Evolutionary conservation across 1,284 basidiomycete species (phyloP), one percentile per base, ranked within the genome.

Genomic region (Austropuccinia psidii): DNA sequence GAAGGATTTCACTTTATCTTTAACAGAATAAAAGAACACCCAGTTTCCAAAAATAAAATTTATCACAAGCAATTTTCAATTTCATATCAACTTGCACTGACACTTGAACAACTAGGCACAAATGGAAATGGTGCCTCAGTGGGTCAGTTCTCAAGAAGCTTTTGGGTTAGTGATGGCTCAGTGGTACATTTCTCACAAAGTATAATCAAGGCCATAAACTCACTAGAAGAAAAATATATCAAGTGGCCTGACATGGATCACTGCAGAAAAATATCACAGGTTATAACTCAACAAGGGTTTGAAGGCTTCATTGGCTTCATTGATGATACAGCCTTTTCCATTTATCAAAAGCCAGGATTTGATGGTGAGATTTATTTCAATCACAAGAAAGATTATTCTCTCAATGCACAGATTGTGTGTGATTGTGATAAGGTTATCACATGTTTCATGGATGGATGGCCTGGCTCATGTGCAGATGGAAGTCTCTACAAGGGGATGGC

Each of bases 401-500:
- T 67, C 47, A 68, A 58, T n/a, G 33, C n/a, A 29, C 50, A 68
- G 33, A 41, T 55, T 24, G 17, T 57, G 27, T 68, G 52, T 57
- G 66, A 68, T 29, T 68, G 65, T 41, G 65, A 68, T 41, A 43
- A 54, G 37, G n/a, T 9, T 29, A 57, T 68, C 37, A 68, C 52
- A 24, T n/a, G 31, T 29, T 43, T 68, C 27, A 15, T 54, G 31
- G 37, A 49, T 17, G 52, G 66, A 7, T 68, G 66, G 66, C 66
- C 66, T 8, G 54, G 54, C 11, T 69, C 55, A 21, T 69, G 54
- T 49, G 33, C 37, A 29, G 21, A n/a, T n/a, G n/a, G n/a, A n/a
- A n/a, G n/a, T n/a, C n/a, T n/a, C n/a, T n/a, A n/a, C n/a, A 29
- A 17, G 24, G 19, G 60, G 24, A 49, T 60, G 67, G 6, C 17